These are phyloP conservation scores for Athelia sp. DNA, from an alignment of 1,284 basidiomycete genomes.

Conservation along the genomic window DNA sequence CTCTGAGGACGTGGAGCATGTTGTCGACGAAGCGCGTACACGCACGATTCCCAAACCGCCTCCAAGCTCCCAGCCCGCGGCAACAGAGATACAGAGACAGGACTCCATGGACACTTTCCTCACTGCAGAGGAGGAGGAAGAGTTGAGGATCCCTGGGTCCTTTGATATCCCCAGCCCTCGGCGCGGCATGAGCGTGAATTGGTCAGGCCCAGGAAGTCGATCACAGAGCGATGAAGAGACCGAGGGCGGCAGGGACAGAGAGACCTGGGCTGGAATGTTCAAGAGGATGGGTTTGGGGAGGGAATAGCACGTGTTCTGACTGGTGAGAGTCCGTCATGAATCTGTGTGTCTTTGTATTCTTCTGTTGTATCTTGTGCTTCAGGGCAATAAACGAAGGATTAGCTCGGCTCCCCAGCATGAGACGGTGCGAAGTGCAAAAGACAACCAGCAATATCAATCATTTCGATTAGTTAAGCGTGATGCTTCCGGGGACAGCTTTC, in stretches of 20 bases:
- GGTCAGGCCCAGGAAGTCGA: slow-evolving; percentile 5
- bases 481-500: no score
- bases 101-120: slow-evolving; percentile 11
- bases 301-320: slow-evolving; percentile 22
- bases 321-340: no score
- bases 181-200: slow-evolving; percentile 1
- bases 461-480: no score
- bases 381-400: no score
- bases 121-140: slow-evolving; percentile 26
- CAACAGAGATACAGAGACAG: slow-evolving; percentile 1
- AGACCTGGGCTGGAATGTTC: slow-evolving; percentile 24
- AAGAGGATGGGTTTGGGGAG: slow-evolving; percentile 30
- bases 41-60: not conserved
- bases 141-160: slow-evolving; percentile 42
- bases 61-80: no score
- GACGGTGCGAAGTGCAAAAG: no score
- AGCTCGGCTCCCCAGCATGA: no score
- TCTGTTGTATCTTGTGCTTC: no score
- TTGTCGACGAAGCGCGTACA: not conserved
- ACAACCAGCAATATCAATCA: no score
- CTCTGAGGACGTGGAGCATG: not conserved
- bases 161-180: slow-evolving; percentile 28
- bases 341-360: no score
- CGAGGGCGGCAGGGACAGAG: not conserved
- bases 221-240: not conserved